Conservation (phyloP, 345 rosid species). For the Isatis tinctoria region DNA sequence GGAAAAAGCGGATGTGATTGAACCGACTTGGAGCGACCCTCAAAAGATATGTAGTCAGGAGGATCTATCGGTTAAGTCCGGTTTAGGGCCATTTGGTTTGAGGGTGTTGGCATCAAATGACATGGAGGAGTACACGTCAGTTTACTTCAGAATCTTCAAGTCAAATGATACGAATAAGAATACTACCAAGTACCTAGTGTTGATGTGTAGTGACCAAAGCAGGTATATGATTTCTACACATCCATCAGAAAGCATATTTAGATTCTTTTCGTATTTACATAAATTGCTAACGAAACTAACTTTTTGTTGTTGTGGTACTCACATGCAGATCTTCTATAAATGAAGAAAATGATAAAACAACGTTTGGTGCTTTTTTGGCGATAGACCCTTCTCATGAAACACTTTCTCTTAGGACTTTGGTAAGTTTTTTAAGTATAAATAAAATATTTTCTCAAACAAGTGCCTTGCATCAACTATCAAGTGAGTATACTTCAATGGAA, state of each 20-base stretch:
- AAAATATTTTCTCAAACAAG: not conserved
- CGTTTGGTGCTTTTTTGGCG: conserved; percentile 52
- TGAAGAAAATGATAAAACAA: conserved; percentile 40
- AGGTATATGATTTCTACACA: conserved; percentile 16
- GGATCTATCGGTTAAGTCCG: conserved; percentile 37
- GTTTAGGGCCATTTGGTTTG: conserved; percentile 73
- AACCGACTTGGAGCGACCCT: conserved; percentile 51
- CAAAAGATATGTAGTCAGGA: conserved; percentile 45
- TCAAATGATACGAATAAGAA: conserved; percentile 7
- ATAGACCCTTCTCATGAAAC: conserved; percentile 39
- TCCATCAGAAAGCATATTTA: not conserved
- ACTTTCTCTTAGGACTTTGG: conserved; percentile 43
- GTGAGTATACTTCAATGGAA: not conserved
- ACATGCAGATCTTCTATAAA: conserved; percentile 43
- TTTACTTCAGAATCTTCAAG: conserved; percentile 64
- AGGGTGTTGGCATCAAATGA: conserved; percentile 51
- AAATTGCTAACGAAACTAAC: not conserved
- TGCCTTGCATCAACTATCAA: not conserved
- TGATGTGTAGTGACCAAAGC: conserved; percentile 90
- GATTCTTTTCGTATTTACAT: not conserved
- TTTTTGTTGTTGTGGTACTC: not conserved
- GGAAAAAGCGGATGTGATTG: conserved; percentile 43
- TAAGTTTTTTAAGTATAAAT: conserved; percentile 8
- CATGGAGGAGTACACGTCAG: conserved; percentile 53
- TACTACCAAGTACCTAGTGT: conserved; percentile 41